Percentiles rank a stretch among this genome's conserved stretches.
phyloP scores from a whole-genome alignment of 2,329 filamentous ascomycete species.

The Aureobasidium pullulans region DNA sequence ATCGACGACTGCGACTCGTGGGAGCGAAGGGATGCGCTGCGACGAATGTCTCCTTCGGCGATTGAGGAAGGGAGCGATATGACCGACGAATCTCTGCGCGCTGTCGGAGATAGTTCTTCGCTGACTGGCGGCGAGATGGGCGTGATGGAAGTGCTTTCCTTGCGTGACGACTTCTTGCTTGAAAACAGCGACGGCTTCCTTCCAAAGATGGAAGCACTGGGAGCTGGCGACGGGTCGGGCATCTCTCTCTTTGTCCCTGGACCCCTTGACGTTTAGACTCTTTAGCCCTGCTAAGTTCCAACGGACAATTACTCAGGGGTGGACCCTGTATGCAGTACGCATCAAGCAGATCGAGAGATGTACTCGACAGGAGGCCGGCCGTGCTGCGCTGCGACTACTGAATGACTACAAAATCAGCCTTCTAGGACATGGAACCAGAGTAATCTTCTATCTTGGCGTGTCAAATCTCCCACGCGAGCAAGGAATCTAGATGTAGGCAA shows the following conservation, averaged over 20 bases:
- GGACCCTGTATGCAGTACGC: background rate
- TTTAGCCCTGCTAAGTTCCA: background rate
- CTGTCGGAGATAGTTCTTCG: background rate
- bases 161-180: slow-evolving; percentile 1
- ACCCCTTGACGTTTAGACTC: background rate
- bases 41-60: slow-evolving; percentile 32
- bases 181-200: slow-evolving; percentile 11
- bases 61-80: slow-evolving; percentile 24
- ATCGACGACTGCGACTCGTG: slow-evolving; percentile 20
- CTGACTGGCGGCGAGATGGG: slow-evolving; percentile 6
- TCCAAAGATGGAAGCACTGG: slow-evolving; percentile 11
- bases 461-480: slow-evolving; percentile 3
- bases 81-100: slow-evolving; percentile 19
- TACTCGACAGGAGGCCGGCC: background rate
- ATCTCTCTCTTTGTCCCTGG: background rate
- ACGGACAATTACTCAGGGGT: slow-evolving; percentile 3
- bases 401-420: background rate
- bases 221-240: slow-evolving; percentile 15
- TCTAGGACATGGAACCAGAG: slow-evolving; percentile 8
- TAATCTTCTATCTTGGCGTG: background rate
- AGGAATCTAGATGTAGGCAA: background rate
- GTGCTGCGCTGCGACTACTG: background rate
- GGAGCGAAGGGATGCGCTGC: slow-evolving; percentile 35
- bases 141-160: background rate
- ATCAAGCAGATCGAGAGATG: background rate